These are phyloP conservation scores for Pyrus pyrifolia DNA, from an alignment of 306 rosid genomes.

Conservation along the genomic window DNA sequence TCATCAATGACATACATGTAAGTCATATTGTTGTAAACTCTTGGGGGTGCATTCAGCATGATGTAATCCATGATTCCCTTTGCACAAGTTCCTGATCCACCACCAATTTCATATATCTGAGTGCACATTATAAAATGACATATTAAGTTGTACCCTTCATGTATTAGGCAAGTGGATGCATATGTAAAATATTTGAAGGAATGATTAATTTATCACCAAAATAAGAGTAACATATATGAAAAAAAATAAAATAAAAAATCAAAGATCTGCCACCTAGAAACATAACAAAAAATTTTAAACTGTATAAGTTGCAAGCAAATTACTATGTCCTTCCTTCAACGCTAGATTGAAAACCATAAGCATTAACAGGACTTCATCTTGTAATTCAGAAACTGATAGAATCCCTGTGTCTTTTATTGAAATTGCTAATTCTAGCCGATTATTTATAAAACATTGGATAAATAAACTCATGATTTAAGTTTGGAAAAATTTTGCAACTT, in stretches of 20 bases:
- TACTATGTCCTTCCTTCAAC: neutral
- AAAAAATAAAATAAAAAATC: neutral
- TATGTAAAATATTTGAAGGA: neutral
- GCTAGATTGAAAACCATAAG: neutral
- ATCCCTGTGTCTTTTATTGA: neutral
- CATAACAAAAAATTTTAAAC: neutral
- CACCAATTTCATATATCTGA: constrained; percentile 99
- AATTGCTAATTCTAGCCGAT: neutral
- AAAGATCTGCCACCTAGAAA: neutral
- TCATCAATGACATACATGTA: constrained; percentile 57
- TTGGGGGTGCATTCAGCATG: constrained; percentile 88
- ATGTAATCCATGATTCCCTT: constrained; percentile 97
- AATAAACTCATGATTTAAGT: neutral
- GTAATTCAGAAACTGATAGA: neutral
- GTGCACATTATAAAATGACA: constrained; percentile 33
- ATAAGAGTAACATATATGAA: neutral
- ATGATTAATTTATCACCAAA: neutral
- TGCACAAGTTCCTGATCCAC: constrained; percentile 99
- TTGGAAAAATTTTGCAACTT: neutral
- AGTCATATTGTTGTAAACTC: constrained; percentile 84
- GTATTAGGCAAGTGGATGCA: neutral
- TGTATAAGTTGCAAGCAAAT: neutral
- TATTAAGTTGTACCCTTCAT: constrained; percentile 24
- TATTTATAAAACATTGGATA: neutral
- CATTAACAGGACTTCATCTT: neutral